Percentiles rank a stretch among this genome's conserved stretches.
Conservation (phyloP, 2,329 filamentous ascomycete species). For the Macrophomina tecta region DNA sequence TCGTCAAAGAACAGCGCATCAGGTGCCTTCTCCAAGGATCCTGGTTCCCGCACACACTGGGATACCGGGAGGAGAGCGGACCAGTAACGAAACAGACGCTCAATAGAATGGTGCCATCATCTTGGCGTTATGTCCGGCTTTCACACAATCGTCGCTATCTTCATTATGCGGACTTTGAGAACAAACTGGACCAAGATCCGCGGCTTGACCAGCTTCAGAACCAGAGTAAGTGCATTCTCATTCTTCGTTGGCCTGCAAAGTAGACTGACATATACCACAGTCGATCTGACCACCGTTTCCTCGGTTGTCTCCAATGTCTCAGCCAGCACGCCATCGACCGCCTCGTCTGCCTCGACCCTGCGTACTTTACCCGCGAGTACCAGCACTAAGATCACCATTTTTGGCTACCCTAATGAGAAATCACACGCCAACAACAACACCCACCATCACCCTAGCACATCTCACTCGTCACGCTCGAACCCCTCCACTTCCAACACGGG, state of each 20-base stretch:
- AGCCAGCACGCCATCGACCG: constrained; percentile 60
- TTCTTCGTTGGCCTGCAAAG: not conserved
- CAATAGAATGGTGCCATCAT: constrained; percentile 53
- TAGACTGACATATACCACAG: constrained; percentile 39
- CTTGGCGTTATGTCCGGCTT: constrained; percentile 84
- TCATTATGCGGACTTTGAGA: constrained; percentile 85
- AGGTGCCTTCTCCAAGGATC: constrained; percentile 85
- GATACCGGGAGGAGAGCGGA: constrained; percentile 56
- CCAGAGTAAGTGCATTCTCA: constrained; percentile 61
- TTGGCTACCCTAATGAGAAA: constrained; percentile 64
- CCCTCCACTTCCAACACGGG: constrained; percentile 43
- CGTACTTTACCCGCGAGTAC: constrained; percentile 46
- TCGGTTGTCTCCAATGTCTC: constrained; percentile 95
- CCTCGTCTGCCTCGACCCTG: constrained; percentile 55
- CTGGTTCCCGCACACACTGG: constrained; percentile 74
- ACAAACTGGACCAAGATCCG: constrained; percentile 69
- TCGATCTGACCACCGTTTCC: constrained; percentile 86
- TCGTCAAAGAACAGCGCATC: constrained; percentile 96
- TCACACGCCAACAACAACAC: constrained; percentile 1
- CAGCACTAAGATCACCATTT: constrained; percentile 89
- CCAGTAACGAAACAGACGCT: constrained; percentile 50
- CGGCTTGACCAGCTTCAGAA: constrained; percentile 75
- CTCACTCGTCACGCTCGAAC: constrained; percentile 28
- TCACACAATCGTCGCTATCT: constrained; percentile 90
- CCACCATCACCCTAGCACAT: constrained; percentile 27